Conservation (phyloP, 192 early-diverging fungal species). For the Rhizoclosmatium globosum region DNA sequence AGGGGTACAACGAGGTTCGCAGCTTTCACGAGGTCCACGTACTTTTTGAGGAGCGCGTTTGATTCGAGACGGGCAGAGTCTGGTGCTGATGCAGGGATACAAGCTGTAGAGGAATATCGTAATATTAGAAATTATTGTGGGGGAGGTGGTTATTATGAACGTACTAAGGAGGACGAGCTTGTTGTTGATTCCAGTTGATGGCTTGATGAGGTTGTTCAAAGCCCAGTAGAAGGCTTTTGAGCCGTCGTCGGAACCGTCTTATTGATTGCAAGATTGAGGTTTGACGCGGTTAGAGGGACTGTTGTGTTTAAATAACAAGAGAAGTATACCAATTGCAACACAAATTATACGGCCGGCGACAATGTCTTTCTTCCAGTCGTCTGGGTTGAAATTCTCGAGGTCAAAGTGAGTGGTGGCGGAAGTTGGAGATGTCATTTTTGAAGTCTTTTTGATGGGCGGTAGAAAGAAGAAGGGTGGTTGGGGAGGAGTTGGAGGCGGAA, state of each 20-base stretch:
- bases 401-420: no score
- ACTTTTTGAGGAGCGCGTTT: not conserved
- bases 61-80: slow-evolving; percentile 5
- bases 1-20: not conserved
- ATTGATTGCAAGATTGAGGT: no score
- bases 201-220: slow-evolving; percentile 4
- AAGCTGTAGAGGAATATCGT: no score
- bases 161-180: slow-evolving; percentile 6
- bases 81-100: not conserved
- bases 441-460: no score
- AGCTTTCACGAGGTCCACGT: slow-evolving; percentile 2
- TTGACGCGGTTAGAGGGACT: no score
- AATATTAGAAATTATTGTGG: no score
- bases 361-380: slow-evolving; percentile 24
- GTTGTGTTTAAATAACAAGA: no score
- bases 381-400: no score
- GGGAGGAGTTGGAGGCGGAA: no score
- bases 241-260: slow-evolving; percentile 19
- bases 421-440: no score
- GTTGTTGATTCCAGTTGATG: slow-evolving; percentile 5
- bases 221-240: slow-evolving; percentile 18
- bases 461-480: no score
- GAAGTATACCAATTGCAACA: not conserved
- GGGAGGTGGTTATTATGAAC: no score
- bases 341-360: slow-evolving; percentile 10